Evolutionary conservation across 2,329 filamentous ascomycete species (phyloP).

Genomic region (Diatrype stigma): DNA sequence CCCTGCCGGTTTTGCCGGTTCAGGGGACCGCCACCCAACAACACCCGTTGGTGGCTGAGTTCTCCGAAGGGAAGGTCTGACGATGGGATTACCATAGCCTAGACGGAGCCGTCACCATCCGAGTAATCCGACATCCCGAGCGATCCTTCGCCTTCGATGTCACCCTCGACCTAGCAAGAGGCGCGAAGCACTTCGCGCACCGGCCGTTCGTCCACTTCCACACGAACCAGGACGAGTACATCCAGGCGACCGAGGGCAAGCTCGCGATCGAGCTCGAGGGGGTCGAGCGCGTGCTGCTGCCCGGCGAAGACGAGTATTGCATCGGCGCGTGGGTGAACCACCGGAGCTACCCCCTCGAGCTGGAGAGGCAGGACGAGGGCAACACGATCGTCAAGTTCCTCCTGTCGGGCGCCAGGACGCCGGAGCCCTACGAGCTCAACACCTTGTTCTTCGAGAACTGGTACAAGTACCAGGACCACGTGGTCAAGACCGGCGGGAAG

Average conservation of each 20-base stretch:
- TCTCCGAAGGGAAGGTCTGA: no score
- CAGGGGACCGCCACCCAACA: no score
- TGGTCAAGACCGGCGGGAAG: background rate
- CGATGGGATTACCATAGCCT: no score
- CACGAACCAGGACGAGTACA: slow-evolving; percentile 1
- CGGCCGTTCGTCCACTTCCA: slow-evolving; percentile 5
- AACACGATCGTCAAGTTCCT: background rate
- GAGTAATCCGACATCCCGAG: background rate
- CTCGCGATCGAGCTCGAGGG: slow-evolving; percentile 1
- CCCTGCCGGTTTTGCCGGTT: no score
- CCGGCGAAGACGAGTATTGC: background rate
- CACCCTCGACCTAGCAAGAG: background rate
- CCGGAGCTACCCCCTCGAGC: background rate
- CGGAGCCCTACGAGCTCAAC: background rate
- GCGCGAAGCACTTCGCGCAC: background rate
- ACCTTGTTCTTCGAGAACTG: slow-evolving; percentile 3
- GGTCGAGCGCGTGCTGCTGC: background rate
- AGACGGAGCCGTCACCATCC: background rate
- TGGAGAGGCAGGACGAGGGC: background rate
- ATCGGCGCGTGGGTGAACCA: background rate
- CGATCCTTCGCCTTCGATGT: slow-evolving; percentile 1
- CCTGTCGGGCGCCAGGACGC: background rate
- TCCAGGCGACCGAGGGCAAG: background rate
- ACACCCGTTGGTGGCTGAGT: no score
- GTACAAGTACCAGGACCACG: slow-evolving; percentile 2